A percentile compares a stretch with the other conserved stretches of the same genome.
Conservation (phyloP, 345 rosid genomes). For the Arabis alpina region DNA sequence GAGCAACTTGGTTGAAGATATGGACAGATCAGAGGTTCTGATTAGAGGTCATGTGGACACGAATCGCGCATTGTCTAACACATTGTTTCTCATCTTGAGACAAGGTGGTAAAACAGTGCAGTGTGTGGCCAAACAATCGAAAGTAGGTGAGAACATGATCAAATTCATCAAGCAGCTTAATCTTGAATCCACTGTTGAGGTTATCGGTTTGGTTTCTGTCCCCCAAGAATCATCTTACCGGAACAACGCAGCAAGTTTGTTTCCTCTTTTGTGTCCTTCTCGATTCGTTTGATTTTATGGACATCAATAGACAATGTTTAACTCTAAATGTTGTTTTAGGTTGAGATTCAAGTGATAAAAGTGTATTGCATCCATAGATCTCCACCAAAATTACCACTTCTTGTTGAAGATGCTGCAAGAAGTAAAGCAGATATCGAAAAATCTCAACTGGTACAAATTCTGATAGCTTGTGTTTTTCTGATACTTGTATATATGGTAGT, state of each 20-base stretch:
- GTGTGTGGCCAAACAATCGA: slow-evolving; percentile 34
- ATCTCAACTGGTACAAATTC: too few relatives aligned
- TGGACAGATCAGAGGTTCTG: too few relatives aligned
- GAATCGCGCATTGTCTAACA: too few relatives aligned
- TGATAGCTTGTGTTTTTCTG: slow-evolving; percentile 42
- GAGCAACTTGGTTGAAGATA: too few relatives aligned
- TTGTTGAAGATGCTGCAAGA: slow-evolving; percentile 77
- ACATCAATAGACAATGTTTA: too few relatives aligned
- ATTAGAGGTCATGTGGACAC: too few relatives aligned
- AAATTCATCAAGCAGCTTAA: slow-evolving; percentile 57
- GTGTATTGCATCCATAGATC: slow-evolving; percentile 68
- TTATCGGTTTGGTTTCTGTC: slow-evolving; percentile 53
- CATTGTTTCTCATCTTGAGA: slow-evolving; percentile 43
- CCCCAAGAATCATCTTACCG: slow-evolving; percentile 62
- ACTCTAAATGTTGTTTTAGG: slow-evolving; percentile 39
- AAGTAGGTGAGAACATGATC: slow-evolving; percentile 67
- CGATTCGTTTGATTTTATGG: not conserved
- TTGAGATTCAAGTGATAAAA: slow-evolving; percentile 69
- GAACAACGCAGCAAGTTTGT: slow-evolving; percentile 63
- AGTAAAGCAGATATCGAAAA: slow-evolving; percentile 66
- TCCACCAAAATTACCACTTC: slow-evolving; percentile 53
- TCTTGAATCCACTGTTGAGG: slow-evolving; percentile 71
- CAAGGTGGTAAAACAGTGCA: slow-evolving; percentile 45
- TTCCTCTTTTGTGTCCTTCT: not conserved
- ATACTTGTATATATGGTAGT: not conserved